Base-by-base conservation (phyloP, 495 filamentous ascomycete genomes). In the Xylaria grammica region DNA sequence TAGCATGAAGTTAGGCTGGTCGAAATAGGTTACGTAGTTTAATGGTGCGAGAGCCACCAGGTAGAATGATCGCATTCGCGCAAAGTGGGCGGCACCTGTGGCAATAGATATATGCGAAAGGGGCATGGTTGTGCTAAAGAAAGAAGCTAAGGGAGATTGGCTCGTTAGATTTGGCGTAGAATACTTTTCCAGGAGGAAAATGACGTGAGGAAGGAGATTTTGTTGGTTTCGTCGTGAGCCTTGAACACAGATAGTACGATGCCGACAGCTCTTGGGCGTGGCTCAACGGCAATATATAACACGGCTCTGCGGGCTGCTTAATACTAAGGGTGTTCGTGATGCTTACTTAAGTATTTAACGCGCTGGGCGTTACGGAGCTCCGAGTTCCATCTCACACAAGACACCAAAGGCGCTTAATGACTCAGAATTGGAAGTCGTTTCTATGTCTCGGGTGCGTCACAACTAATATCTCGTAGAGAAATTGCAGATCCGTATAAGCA, bases 11-110 rank as follows among this genome's bases (percentile, higher is more conserved):
- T 69, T 65, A 0, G 69, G 62, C 50, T 73, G 62, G 50, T 81
- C 71, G 54, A 68, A 72, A 59, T 63, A 78, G 19, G 72, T 46
- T 19, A 52, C 65, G 68, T 82, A 82, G 15, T 67, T 67, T 0
- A 82, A 63, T 3, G 79, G 78, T 26, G 66, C 57, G 26, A 83
- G 75, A 13, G 70, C 66, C 7, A 64, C 70, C 42, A 73, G 63
- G 67, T 80, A 82, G 71, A 79, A 83, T 26, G 74, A 69, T 24
- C 75, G 70, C 40, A 80, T 71, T n/a, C 19, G 27, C 3, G 72
- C 71, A 61, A 74, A 77, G 20, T 73, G 54, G 29, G 67, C 45
- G 19, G 63, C 54, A 27, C 65, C 58, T 26, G 69, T 71, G 50
- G 72, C 68, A 29, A 76, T 68, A 48, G 70, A 74, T 54, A 77